phyloP scores from a whole-genome alignment of 108 stramenopile genomes.

The Aurantiochytrium sp. region DNA sequence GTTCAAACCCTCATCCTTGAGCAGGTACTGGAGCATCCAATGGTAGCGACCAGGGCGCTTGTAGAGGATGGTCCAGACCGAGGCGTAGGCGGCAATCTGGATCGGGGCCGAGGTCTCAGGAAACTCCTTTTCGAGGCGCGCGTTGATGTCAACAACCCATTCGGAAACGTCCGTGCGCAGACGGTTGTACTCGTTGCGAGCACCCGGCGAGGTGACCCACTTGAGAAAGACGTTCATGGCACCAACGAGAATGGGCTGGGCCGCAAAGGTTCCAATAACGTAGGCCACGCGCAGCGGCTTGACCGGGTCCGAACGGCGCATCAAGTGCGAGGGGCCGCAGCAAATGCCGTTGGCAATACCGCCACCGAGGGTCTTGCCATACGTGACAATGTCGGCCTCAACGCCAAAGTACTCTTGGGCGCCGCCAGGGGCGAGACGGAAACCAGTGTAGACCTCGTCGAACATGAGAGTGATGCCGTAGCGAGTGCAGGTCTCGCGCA shows the following conservation, averaged over 20 bases:
- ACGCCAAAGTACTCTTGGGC: slow-evolving; percentile 32
- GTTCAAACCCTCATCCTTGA: slow-evolving; percentile 7
- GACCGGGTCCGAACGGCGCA: slow-evolving; percentile 22
- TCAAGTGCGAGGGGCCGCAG: slow-evolving; percentile 21
- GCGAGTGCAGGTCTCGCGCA: background rate
- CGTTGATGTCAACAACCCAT: slow-evolving; percentile 14
- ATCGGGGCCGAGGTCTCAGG: background rate
- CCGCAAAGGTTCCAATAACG: slow-evolving; percentile 26
- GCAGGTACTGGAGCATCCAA: slow-evolving; percentile 31
- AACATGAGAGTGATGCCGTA: background rate
- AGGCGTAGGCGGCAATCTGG: slow-evolving; percentile 13
- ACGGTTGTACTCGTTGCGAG: background rate
- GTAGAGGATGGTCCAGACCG: slow-evolving; percentile 30
- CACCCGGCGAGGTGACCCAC: background rate
- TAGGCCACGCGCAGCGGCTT: slow-evolving; percentile 21
- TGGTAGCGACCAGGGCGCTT: slow-evolving; percentile 26
- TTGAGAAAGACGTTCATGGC: slow-evolving; percentile 20
- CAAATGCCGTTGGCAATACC: slow-evolving; percentile 23
- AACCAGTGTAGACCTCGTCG: slow-evolving; percentile 32
- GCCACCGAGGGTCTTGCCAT: slow-evolving; percentile 25
- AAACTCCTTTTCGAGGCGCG: background rate
- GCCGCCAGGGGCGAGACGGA: slow-evolving; percentile 28
- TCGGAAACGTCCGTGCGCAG: background rate
- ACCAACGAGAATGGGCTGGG: slow-evolving; percentile 16
- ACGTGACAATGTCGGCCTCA: slow-evolving; percentile 24